Percentiles rank a stretch among this genome's conserved stretches.
Evolutionary conservation across 2,329 filamentous ascomycete species (phyloP).

Genomic region (Hymenoscyphus fructigenus): DNA sequence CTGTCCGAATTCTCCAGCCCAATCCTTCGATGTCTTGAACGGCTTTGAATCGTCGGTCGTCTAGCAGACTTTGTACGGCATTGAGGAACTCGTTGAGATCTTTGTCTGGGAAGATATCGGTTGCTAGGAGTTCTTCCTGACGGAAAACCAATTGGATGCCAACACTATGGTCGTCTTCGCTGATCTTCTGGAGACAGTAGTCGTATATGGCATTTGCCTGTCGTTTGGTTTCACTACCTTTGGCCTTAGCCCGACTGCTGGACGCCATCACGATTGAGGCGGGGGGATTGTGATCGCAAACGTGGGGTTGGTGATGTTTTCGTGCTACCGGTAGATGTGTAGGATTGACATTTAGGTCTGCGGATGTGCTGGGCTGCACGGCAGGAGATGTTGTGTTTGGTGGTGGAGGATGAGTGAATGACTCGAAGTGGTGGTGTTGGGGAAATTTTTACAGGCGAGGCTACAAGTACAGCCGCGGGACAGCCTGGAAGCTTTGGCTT

Average conservation of each 20-base stretch:
- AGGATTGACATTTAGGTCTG: constrained; percentile 10
- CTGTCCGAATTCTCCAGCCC: constrained; percentile 58
- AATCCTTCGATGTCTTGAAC: constrained; percentile 46
- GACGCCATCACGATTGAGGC: constrained; percentile 9
- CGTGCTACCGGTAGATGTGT: constrained; percentile 3
- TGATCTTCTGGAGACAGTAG: constrained; percentile 21
- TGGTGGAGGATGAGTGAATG: constrained; percentile 4
- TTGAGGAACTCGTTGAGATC: constrained; percentile 54
- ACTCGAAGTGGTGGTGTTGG: constrained; percentile 8
- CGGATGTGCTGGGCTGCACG: constrained; percentile 12
- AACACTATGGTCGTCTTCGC: constrained; percentile 19
- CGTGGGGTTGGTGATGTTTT: constrained; percentile 2
- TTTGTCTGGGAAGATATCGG: constrained; percentile 57
- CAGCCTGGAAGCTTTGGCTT: not conserved
- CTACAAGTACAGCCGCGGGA: constrained; percentile 4
- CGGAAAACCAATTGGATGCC: constrained; percentile 45
- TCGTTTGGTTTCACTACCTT: not conserved
- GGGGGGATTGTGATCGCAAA: not conserved
- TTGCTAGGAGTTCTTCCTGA: constrained; percentile 57
- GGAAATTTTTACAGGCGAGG: constrained; percentile 5
- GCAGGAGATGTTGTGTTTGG: constrained; percentile 3
- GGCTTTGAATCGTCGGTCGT: constrained; percentile 59
- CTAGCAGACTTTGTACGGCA: constrained; percentile 56
- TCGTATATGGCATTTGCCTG: constrained; percentile 34
- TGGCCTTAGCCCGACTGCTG: constrained; percentile 8